Base-by-base conservation (phyloP, 1,139 yeast species). In the Taphrina deformans region DNA sequence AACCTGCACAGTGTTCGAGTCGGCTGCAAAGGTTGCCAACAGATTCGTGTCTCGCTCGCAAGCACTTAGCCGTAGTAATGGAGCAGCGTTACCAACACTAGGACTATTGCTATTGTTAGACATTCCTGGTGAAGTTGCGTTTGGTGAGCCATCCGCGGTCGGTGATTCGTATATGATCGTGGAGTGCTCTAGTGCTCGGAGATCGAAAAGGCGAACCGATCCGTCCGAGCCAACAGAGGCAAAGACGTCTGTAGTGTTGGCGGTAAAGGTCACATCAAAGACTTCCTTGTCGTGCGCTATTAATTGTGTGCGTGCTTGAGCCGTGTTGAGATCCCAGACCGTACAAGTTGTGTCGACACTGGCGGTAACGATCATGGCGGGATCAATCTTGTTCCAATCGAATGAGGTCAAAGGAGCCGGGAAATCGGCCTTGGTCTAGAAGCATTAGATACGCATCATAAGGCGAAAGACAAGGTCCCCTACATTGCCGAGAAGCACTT, bases 201-300 rank as follows among this genome's bases (percentile, higher is more conserved):
- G 80, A 73, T 93, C 99, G 76, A 93, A 93, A 26, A 93, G 88
- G 63, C 99, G 80, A 75, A 92, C 90, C 21, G 96, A 87, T 0
- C 99, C 99, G 76, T 93, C 99, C 66, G 92, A 92, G 1, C 98
- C 97, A 62, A 93, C 96, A 65, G 96, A 88, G 52, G 96, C 90
- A 77, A 93, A 93, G 31, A 92, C 82, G 73, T 90, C 85, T 58
- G 88, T 84, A 44, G 90, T 85, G 50, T 86, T 85, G 66, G 88
- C 84, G 60, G 91, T 79, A 75, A 91, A 93, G 70, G 89, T 84
- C 24, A 92, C 98, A 75, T 93, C 99, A 74, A 86, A 90, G 3
- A 93, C 99, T 75, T 92, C 98, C 67, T 88, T 85, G 74, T 93
- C 99, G 75, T 93, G 99, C 0, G 99, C 99, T 70, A 93, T 93